These are phyloP conservation scores for Neohortaea acidophila DNA, from an alignment of 495 filamentous ascomycete genomes.

Conservation along the genomic window DNA sequence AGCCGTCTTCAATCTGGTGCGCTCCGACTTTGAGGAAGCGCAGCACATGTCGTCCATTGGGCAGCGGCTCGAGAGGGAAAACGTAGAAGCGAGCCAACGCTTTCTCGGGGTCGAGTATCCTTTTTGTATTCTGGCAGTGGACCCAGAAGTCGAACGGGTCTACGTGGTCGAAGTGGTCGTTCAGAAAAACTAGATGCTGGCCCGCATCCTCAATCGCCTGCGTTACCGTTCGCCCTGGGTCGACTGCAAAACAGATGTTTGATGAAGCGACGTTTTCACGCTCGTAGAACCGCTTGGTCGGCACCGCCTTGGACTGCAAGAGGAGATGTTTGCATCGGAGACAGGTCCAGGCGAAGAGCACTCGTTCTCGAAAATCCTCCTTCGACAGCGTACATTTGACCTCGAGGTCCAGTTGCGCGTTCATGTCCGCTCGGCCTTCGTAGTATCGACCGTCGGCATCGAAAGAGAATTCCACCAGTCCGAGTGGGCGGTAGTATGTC, in stretches of 20 bases:
- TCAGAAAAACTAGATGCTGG: constrained; percentile 20
- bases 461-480: constrained; percentile 18
- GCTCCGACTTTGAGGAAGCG: constrained; percentile 19
- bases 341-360: constrained; percentile 24
- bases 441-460: constrained; percentile 18
- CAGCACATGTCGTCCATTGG: constrained; percentile 15
- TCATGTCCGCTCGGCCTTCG: constrained; percentile 19
- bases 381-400: constrained; percentile 2
- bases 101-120: constrained; percentile 20
- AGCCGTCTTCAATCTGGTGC: constrained; percentile 24
- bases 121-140: constrained; percentile 22
- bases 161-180: constrained; percentile 20
- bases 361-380: constrained; percentile 14
- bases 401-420: constrained; percentile 12
- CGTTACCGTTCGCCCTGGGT: constrained; percentile 6
- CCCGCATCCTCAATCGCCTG: constrained; percentile 13
- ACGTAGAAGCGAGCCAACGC: constrained; percentile 24
- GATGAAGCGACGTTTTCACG: not conserved
- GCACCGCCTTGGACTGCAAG: constrained; percentile 17
- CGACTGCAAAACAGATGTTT: constrained; percentile 14
- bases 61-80: constrained; percentile 14
- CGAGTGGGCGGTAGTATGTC: constrained; percentile 8
- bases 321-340: constrained; percentile 24
- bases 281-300: not conserved
- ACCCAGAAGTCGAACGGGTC: constrained; percentile 21